Conservation (phyloP, 1,139 yeast species). For the Oligophagozyma castellii region DNA sequence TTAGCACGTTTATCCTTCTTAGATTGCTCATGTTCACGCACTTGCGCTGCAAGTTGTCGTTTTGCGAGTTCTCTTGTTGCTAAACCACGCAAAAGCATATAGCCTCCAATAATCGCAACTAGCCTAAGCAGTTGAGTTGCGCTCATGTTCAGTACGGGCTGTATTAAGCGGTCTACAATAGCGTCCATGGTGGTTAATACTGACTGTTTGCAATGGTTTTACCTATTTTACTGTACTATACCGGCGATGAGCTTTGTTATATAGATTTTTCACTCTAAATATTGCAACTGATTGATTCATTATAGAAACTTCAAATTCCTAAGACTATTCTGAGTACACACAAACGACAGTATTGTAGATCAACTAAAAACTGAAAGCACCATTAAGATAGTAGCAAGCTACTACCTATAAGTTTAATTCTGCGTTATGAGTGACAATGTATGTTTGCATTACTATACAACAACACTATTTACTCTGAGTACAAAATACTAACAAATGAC, state of each 20-base stretch:
- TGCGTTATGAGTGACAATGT: background rate
- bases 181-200: too few species aligned
- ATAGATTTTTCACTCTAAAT: too few species aligned
- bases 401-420: background rate
- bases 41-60: conserved; percentile 38
- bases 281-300: too few species aligned
- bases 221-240: too few species aligned
- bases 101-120: conserved; percentile 33
- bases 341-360: too few species aligned
- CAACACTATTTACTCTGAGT: conserved; percentile 8
- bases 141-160: conserved; percentile 1
- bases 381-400: background rate
- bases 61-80: conserved; percentile 32
- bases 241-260: too few species aligned
- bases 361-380: too few species aligned
- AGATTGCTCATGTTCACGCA: conserved; percentile 31
- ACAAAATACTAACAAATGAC: conserved; percentile 5
- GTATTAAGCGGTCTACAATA: too few species aligned
- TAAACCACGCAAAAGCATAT: conserved; percentile 30
- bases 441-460: background rate
- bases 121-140: conserved; percentile 24
- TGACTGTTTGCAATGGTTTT: background rate
- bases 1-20: conserved; percentile 28
- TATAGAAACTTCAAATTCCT: too few species aligned
- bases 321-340: too few species aligned